Conservation (phyloP, 768 basidiomycete genomes). For the Kwoniella sp. region DNA sequence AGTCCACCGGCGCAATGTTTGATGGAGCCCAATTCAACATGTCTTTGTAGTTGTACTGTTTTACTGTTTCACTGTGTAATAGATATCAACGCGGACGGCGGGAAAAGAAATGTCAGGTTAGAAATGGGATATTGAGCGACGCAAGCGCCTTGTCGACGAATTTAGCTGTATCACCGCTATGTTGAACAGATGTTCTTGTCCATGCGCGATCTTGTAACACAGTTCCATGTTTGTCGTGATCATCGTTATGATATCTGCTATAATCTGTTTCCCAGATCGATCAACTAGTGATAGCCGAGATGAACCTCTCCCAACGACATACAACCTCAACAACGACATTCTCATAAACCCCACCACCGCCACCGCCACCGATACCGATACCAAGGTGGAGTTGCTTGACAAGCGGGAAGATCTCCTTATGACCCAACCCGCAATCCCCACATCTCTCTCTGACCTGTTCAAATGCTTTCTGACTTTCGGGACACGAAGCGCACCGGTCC, state of each 20-base stretch:
- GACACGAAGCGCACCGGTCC: conserved; percentile 25
- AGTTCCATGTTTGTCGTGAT: too few species aligned
- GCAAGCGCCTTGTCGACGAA: too few species aligned
- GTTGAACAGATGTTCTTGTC: too few species aligned
- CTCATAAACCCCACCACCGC: conserved; percentile 34
- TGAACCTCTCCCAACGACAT: conserved; percentile 48
- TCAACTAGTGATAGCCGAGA: conserved; percentile 19
- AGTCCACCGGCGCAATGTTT: conserved; percentile 16
- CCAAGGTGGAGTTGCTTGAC: neutral
- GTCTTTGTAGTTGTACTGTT: neutral
- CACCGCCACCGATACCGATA: neutral
- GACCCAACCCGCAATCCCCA: conserved; percentile 45
- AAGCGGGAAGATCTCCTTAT: conserved; percentile 54
- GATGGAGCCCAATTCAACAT: conserved; percentile 11
- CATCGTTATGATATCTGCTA: too few species aligned
- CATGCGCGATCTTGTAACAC: too few species aligned
- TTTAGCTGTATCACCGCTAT: too few species aligned
- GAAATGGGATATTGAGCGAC: too few species aligned
- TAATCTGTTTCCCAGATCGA: too few species aligned
- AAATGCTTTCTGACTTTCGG: conserved; percentile 17
- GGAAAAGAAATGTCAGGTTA: too few species aligned
- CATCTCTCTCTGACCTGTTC: conserved; percentile 33
- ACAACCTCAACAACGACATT: conserved; percentile 42
- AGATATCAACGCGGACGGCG: too few species aligned
- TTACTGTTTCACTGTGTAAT: too few species aligned